These are phyloP conservation scores for Zygnema cylindricum DNA, from an alignment of 139 green algal genomes.

Conservation along the genomic window DNA sequence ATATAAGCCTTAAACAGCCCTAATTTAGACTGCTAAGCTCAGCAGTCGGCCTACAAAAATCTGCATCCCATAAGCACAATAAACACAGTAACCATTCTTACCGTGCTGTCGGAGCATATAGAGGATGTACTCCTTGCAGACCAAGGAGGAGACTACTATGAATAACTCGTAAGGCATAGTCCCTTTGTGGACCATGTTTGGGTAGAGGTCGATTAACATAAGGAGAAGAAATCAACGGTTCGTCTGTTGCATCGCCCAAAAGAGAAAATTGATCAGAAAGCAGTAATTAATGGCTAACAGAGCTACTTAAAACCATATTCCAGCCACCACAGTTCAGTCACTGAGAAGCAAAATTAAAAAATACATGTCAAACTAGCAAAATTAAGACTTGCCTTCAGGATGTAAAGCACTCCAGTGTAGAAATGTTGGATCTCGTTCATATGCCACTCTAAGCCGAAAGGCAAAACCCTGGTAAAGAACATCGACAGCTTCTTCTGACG, in stretches of 20 bases:
- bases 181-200: background rate
- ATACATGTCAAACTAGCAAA: too few species aligned
- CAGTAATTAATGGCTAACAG: too few species aligned
- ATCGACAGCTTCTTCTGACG: constrained; percentile 55
- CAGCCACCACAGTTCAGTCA: too few species aligned
- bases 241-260: too few species aligned
- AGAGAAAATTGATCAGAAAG: too few species aligned
- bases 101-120: constrained; percentile 6
- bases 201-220: background rate
- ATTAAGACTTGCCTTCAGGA: background rate
- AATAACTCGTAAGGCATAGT: constrained; percentile 22
- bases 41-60: too few species aligned
- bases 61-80: too few species aligned
- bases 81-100: background rate
- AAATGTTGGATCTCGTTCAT: constrained; percentile 38
- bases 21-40: too few species aligned
- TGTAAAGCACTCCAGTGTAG: background rate
- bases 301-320: too few species aligned
- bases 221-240: too few species aligned
- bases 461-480: constrained; percentile 59
- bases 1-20: too few species aligned
- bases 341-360: too few species aligned
- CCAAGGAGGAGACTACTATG: constrained; percentile 36
- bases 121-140: constrained; percentile 21
- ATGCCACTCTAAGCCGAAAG: constrained; percentile 55